Conservation (phyloP, 306 rosid genomes). For the Heteromeles arbutifolia region DNA sequence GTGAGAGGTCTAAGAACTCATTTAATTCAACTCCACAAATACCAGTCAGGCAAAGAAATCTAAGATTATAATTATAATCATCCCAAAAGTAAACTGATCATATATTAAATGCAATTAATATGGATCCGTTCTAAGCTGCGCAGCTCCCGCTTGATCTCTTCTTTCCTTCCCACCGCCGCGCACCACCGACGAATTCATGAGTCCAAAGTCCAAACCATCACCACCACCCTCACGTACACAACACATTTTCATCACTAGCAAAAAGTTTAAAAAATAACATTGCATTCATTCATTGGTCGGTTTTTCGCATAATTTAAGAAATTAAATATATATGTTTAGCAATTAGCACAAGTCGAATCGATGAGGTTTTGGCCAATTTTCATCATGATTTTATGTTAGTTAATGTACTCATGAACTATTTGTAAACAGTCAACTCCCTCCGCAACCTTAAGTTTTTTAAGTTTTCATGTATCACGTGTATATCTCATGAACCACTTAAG, state of each 20-base stretch:
- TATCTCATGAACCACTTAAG: background rate
- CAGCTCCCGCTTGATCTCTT: conserved; percentile 41
- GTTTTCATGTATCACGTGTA: too few relatives aligned
- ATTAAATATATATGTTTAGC: background rate
- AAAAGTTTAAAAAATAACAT: background rate
- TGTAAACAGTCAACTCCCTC: too few relatives aligned
- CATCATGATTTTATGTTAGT: background rate
- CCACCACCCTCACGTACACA: background rate
- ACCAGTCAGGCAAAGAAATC: background rate
- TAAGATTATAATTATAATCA: background rate
- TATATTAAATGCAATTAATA: conserved; percentile 23
- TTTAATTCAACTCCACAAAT: background rate
- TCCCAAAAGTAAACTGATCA: background rate
- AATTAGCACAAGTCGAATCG: too few relatives aligned
- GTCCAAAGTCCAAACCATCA: background rate
- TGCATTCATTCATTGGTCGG: background rate
- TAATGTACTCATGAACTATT: too few relatives aligned
- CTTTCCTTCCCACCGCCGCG: conserved; percentile 8
- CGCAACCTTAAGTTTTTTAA: too few relatives aligned
- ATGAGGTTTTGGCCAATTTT: too few relatives aligned
- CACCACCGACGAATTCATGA: conserved; percentile 41
- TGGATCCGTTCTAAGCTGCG: conserved; percentile 66
- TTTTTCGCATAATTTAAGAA: background rate
- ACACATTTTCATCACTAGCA: background rate
- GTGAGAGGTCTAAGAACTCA: background rate